Base-by-base conservation (phyloP, 2,329 filamentous ascomycete species). In the Diplodia mutila region DNA sequence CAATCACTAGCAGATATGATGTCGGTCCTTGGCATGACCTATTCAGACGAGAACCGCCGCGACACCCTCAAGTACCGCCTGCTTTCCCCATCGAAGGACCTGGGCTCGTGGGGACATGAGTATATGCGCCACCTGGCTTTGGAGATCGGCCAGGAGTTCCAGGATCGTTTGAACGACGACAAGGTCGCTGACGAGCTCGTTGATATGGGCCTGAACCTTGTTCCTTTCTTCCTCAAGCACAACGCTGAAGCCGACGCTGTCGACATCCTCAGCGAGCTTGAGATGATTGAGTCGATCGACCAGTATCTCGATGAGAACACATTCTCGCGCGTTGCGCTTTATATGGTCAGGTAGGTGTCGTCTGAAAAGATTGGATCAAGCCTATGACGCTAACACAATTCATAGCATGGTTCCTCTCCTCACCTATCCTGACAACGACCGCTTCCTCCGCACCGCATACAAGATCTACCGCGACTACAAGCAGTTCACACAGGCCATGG, bases 201-300 rank as follows among this genome's bases (percentile, higher is more conserved):
- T 65, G 90, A 97, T 73, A 88, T 99, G 67, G 92, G 93, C 21
- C 81, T 94, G 70, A 86, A 90, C 46, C 87, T 99, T 37, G 92
- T 99, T 12, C 95, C 96, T 1, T 92, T 97, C 75, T 99, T 98
- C 83, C 85, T 99, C 67, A 92, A 94, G 83, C 96, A 94, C 85
- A 98, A 99, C 74, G 95, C 95, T 59, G 95, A 99, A 82, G 96
- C 95, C 25, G 95, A 99, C 79, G 96, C 95, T 2, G 95, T 99
- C 46, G 95, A 99, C 80, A 86, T 99, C 72, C 89, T 99, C 85
- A 97, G 93, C 77, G 96, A 99, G 82, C 84, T 99, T 69, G 95
- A 99, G 82, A 97, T 97, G 78, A 98, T 99, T 72, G 93, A 97
- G 75, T 85, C 94, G 75, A 91, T 99, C 54, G 89, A 92, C 67